A percentile compares a stretch with the other conserved stretches of the same genome.
Evolutionary conservation across 495 filamentous ascomycete species (phyloP).

Genomic region (Daldinia grandis): DNA sequence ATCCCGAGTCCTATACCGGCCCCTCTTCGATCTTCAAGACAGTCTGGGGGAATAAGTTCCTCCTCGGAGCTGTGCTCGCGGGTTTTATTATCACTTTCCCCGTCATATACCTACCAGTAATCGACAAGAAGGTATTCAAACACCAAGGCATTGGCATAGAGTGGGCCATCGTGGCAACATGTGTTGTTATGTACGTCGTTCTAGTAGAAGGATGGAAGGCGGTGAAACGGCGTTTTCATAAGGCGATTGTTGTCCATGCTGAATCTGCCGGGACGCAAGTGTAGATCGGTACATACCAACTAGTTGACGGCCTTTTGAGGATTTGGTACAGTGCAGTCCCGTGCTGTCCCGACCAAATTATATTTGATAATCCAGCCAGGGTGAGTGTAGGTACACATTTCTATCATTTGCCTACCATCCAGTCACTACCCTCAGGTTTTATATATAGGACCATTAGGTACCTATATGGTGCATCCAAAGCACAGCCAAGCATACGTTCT

Average conservation of each 20-base stretch:
- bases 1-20: conserved; percentile 54
- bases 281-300: background rate
- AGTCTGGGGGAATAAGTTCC: conserved; percentile 65
- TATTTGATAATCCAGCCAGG: background rate
- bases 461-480: background rate
- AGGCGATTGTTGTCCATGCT: background rate
- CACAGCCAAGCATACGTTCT: background rate
- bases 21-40: conserved; percentile 57
- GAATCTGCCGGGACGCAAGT: background rate
- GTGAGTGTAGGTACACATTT: background rate
- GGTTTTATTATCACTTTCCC: conserved; percentile 67
- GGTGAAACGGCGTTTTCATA: conserved; percentile 51
- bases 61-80: conserved; percentile 64
- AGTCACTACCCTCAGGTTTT: background rate
- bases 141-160: conserved; percentile 66
- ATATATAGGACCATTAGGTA: background rate
- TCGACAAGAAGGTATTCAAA: conserved; percentile 65
- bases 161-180: conserved; percentile 64
- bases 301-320: background rate
- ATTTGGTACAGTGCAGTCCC: background rate
- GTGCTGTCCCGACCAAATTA: background rate
- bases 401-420: background rate
- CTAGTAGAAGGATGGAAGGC: conserved; percentile 65
- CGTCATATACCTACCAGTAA: conserved; percentile 63
- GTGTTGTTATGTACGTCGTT: conserved; percentile 54